Evolutionary conservation across 306 rosid species (phyloP), one percentile per base, ranked within the genome.

Genomic region (Vigna reflexopilosa): DNA sequence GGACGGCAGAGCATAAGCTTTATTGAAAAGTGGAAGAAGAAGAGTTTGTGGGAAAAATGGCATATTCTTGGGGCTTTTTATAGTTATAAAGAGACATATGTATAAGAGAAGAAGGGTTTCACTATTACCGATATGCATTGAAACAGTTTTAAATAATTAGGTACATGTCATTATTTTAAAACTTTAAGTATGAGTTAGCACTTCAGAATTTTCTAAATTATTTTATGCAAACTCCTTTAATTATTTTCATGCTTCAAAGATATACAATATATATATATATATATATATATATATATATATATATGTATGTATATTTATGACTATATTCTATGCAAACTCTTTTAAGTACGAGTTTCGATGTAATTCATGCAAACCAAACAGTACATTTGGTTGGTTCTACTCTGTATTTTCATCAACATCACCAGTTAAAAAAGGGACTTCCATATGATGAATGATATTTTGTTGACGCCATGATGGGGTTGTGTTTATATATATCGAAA

Each of bases 401-500:
- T 26, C 3, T 26, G 28, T 26, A 26, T 26, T 26, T 26, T 34
- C 48, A 63, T 63, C 47, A 62, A 2, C n/a, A 9, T 30, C 14
- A 12, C 28, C 9, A 30, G 67, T 30, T 62, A 62, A 62, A 62
- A 62, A 62, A 62, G 22, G 67, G 15, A 62, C 14, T 62, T 62
- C 32, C 45, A 32, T 15, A 16, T 7, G 32, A 34, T 32, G 36
- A 63, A 34, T 63, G 24, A 34, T 34, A 34, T 34, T 7, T 7
- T 30, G 34, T 63, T 63, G 26, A 62, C 24, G 0, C 22, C 12
- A 6, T 5, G 40, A 7, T 64, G 26, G 49, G 26, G 19, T 62
- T 36, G 3, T 26, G 28, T 26, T 13, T 62, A 32, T 36, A 5
- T n/a, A 38, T 36, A 24, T 36, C 36, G 15, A 64, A 49, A 10